phyloP scores from a whole-genome alignment of 495 filamentous ascomycete species.

The Penicillium salamii region DNA sequence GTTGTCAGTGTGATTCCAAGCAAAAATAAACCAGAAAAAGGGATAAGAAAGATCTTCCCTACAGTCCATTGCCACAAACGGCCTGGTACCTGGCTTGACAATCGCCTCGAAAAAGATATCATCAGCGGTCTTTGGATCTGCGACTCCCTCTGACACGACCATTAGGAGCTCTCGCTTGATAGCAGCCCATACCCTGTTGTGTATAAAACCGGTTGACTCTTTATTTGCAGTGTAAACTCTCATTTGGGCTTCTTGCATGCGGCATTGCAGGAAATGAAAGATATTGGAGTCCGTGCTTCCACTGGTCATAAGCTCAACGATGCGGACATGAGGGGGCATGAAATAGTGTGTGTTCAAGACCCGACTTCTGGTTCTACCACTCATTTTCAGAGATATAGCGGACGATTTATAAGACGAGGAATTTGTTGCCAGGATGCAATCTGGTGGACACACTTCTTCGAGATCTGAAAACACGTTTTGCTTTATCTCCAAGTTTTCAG shows the following conservation, averaged over 20 bases:
- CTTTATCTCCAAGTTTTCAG: background rate
- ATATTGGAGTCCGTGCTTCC: conserved; percentile 39
- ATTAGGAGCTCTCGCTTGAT: conserved; percentile 47
- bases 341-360: conserved; percentile 46
- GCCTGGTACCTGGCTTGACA: too few species aligned
- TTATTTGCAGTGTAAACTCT: conserved; percentile 30
- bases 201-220: conserved; percentile 51
- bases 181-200: conserved; percentile 51
- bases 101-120: conserved; percentile 22
- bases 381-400: background rate
- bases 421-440: background rate
- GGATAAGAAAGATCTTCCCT: too few species aligned
- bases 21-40: too few species aligned
- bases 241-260: conserved; percentile 32
- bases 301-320: conserved; percentile 52
- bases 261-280: conserved; percentile 37
- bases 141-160: conserved; percentile 45
- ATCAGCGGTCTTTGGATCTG: conserved; percentile 40
- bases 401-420: background rate
- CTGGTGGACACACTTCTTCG: background rate
- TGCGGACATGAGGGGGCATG: conserved; percentile 41
- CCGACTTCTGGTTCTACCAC: background rate
- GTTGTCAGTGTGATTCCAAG: too few species aligned
- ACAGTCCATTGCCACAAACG: too few species aligned
- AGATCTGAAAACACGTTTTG: background rate